A percentile compares a stretch with the other conserved stretches of the same genome.
Evolutionary conservation across 805 yeast genomes (phyloP).

Genomic region (Metschnikowia colocasiae): DNA sequence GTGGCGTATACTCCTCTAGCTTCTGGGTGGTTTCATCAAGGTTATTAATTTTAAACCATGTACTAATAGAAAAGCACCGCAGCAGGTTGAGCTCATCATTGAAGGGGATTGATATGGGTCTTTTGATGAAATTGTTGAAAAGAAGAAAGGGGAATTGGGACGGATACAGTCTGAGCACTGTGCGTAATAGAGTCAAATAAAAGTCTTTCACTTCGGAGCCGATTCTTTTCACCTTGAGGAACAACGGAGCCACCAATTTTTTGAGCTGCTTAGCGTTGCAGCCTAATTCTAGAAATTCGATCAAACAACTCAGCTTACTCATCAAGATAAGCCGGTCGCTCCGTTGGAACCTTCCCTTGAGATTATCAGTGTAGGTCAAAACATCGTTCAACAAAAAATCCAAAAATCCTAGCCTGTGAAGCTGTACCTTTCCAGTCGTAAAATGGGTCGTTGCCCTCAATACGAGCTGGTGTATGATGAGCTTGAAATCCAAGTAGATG

Average conservation of each 20-base stretch:
- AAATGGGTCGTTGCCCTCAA: slow-evolving; percentile 22
- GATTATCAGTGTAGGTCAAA: slow-evolving; percentile 9
- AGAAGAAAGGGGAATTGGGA: slow-evolving; percentile 28
- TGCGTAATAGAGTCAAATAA: slow-evolving; percentile 23
- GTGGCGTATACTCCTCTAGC: slow-evolving; percentile 5
- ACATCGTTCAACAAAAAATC: slow-evolving; percentile 22
- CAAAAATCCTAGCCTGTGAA: slow-evolving; percentile 19
- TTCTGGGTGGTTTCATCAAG: slow-evolving; percentile 14
- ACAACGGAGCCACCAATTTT: slow-evolving; percentile 21
- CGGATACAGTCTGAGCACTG: slow-evolving; percentile 21
- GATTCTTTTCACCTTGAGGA: slow-evolving; percentile 6
- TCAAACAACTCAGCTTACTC: slow-evolving; percentile 21
- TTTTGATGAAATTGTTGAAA: slow-evolving; percentile 19
- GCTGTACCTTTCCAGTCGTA: slow-evolving; percentile 24
- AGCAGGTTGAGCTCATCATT: slow-evolving; percentile 14
- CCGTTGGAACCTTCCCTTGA: slow-evolving; percentile 14
- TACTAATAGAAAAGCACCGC: slow-evolving; percentile 33
- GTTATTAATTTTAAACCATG: slow-evolving; percentile 37
- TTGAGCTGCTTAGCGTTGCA: slow-evolving; percentile 24
- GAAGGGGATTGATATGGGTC: slow-evolving; percentile 15
- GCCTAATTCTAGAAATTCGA: slow-evolving; percentile 33
- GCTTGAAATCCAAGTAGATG: slow-evolving; percentile 27
- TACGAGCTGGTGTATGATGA: slow-evolving; percentile 27
- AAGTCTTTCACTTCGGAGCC: slow-evolving; percentile 13
- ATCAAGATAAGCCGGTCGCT: slow-evolving; percentile 11